Base-by-base conservation (phyloP, 257 asterid genomes). In the Rubia yunnanensis region DNA sequence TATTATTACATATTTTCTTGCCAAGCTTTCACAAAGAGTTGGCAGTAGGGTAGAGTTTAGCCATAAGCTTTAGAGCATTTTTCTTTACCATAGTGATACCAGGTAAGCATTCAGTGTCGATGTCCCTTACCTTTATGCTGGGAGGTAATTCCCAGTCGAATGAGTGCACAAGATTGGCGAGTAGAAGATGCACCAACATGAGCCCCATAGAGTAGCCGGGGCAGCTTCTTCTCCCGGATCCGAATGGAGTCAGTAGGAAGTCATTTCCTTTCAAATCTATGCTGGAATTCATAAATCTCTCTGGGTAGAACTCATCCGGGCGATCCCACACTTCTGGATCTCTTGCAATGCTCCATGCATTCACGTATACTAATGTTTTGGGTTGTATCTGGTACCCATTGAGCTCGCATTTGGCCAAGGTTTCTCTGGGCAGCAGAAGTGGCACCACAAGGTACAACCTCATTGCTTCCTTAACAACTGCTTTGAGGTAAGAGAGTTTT, bases 151-250 rank as follows among this genome's bases (percentile, higher is more conserved):
- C 65, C 65, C 65, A 60, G 24, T 60, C 10, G 15, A 60, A 60
- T 0, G 50, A 60, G 10, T 35, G 14, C 30, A 35, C 7, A 22
- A 60, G 26, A 60, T 60, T 60, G 4, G 65, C 65, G 14, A 60
- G 65, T 7, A 36, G 18, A 34, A 60, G 50, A 23, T 60, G 49
- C 18, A 35, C 32, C 0, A 28, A n/a, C 3, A 23, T 1, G 10
- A 35, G 34, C 15, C 66, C 66, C 52, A 61, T 22, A 0, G 52
- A 4, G 20, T 20, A 35, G 1, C 66, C 66, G 2, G 66, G 66
- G 34, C 66, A 61, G 10, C 53, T 28, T 36, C 66, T 61, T 61
- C 66, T 36, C n/a, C 66, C 66, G 0, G 66, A 10, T 2, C 66
- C 66, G 24, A 61, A 61, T 1, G 66, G 66, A 18, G 22, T 36